Conservation (phyloP, 306 rosid genomes). For the Ochetophila trinervis region DNA sequence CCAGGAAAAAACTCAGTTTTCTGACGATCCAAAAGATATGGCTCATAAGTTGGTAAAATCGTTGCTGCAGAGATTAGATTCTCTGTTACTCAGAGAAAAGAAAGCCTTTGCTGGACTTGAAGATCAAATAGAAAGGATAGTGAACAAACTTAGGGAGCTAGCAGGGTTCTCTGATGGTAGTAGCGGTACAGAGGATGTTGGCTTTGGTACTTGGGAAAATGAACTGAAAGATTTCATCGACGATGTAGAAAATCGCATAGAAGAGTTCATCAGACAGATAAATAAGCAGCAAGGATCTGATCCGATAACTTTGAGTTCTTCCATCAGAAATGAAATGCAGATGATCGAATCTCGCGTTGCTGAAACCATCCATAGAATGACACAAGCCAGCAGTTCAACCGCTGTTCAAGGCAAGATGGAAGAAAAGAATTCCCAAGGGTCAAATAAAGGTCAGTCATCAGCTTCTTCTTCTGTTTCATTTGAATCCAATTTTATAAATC, state of each 20-base stretch:
- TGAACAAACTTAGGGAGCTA: constrained; percentile 8
- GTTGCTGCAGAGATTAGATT: not conserved
- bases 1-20: not conserved
- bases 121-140: constrained; percentile 8
- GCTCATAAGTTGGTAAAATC: not conserved
- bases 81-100: constrained; percentile 5
- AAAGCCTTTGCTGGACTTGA: not conserved
- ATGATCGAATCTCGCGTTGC: constrained; percentile 4
- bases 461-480: constrained; percentile 19
- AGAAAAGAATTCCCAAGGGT: not conserved
- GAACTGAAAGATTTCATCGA: constrained; percentile 2
- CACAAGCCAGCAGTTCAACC: not conserved
- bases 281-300: not conserved
- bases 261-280: not conserved
- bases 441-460: constrained; percentile 4
- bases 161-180: not conserved
- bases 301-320: not conserved
- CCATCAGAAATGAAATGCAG: constrained; percentile 10
- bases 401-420: constrained; percentile 4
- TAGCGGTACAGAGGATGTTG: not conserved
- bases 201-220: not conserved
- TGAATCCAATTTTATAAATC: not conserved
- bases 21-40: not conserved
- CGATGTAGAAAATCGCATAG: not conserved
- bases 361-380: constrained; percentile 2